Conservation (phyloP, 352 stramenopile genomes). For the Globisporangium yorkense region DNA sequence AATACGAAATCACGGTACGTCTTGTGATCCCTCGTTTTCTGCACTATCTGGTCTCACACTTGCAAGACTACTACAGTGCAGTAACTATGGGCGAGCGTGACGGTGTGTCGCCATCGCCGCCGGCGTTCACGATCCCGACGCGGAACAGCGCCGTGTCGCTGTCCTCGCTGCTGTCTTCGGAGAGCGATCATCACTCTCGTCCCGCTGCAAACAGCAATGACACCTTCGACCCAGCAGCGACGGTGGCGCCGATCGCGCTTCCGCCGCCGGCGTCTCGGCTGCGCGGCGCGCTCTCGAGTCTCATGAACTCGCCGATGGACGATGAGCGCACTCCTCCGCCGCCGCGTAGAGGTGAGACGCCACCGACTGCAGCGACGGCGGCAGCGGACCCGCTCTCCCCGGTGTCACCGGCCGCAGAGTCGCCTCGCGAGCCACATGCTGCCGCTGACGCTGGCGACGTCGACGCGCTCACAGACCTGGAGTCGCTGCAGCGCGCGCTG, state of each 20-base stretch:
- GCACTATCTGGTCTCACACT: background rate
- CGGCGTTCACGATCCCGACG: constrained; percentile 25
- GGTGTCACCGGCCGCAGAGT: background rate
- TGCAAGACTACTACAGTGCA: background rate
- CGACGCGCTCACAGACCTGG: constrained; percentile 30
- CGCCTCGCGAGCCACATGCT: background rate
- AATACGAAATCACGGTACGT: no score
- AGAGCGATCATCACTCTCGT: constrained; percentile 3
- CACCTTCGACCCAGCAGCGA: background rate
- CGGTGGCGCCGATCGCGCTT: constrained; percentile 9
- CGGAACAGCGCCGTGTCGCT: constrained; percentile 32
- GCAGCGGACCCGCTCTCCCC: constrained; percentile 7
- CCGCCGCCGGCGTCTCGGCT: constrained; percentile 6
- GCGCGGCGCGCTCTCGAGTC: constrained; percentile 32
- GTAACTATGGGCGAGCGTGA: background rate
- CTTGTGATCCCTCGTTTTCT: background rate
- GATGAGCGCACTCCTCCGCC: constrained; percentile 13
- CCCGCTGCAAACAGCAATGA: background rate
- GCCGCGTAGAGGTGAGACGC: background rate
- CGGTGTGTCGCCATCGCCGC: constrained; percentile 5
- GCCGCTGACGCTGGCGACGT: constrained; percentile 9
- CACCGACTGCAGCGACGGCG: background rate
- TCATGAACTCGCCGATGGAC: constrained; percentile 62
- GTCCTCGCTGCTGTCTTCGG: constrained; percentile 30
- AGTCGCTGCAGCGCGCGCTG: constrained; percentile 35